A percentile compares a stretch with the other conserved stretches of the same genome.
Conservation (phyloP, 2,329 filamentous ascomycete genomes). For the Calycina herbarum region DNA sequence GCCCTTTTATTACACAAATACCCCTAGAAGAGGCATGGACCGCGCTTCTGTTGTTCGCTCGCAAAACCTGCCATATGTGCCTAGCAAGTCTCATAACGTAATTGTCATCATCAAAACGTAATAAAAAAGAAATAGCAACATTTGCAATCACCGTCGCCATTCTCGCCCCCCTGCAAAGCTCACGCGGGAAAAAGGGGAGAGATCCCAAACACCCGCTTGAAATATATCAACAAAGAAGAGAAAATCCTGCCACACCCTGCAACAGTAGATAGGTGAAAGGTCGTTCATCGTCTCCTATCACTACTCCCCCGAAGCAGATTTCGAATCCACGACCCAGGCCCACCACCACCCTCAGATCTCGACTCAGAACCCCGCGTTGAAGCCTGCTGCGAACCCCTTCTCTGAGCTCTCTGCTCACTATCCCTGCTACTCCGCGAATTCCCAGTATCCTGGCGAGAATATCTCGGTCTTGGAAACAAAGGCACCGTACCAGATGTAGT, state of each 20-base stretch:
- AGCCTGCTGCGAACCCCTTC: slow-evolving; percentile 24
- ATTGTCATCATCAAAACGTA: neutral
- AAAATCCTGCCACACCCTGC: neutral
- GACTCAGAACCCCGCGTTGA: slow-evolving; percentile 13
- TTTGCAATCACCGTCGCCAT: neutral
- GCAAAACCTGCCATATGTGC: neutral
- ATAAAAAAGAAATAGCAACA: neutral
- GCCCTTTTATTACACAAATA: neutral
- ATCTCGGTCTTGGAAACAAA: slow-evolving; percentile 6
- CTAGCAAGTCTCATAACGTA: neutral
- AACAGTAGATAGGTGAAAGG: neutral
- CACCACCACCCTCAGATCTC: slow-evolving; percentile 14
- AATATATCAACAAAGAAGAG: slow-evolving; percentile 2
- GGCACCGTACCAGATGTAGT: too few relatives aligned
- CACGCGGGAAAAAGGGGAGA: neutral
- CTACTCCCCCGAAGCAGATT: slow-evolving; percentile 24
- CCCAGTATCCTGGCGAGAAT: neutral
- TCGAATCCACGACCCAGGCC: slow-evolving; percentile 30
- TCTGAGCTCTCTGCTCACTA: slow-evolving; percentile 18
- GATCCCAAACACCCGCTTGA: neutral
- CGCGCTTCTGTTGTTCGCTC: neutral
- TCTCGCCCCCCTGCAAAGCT: too few relatives aligned
- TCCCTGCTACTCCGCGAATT: slow-evolving; percentile 1
- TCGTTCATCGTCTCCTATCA: slow-evolving; percentile 4
- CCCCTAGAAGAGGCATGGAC: neutral